These are phyloP conservation scores for Parmales sp. DNA, from an alignment of 108 stramenopile species.

Conservation along the genomic window DNA sequence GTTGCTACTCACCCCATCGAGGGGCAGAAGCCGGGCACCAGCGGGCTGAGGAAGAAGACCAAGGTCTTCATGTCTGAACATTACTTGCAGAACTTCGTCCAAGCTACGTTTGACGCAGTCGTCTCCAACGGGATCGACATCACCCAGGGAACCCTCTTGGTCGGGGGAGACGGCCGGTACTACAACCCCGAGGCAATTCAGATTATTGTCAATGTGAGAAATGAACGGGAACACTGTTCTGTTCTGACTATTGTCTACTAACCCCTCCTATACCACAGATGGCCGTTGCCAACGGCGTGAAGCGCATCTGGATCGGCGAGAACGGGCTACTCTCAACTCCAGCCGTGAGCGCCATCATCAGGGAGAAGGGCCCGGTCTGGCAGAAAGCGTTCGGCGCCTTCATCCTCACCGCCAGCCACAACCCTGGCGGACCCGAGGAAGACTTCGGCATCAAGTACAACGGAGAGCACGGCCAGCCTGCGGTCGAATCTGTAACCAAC, in stretches of 20 bases:
- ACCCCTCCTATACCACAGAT: neutral
- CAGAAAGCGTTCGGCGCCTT: slow-evolving; percentile 94
- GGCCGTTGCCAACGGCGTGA: slow-evolving; percentile 39
- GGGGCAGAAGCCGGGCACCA: slow-evolving; percentile 99
- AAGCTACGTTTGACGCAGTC: slow-evolving; percentile 86
- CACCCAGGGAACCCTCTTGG: slow-evolving; percentile 74
- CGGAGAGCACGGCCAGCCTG: slow-evolving; percentile 95
- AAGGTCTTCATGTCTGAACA: slow-evolving; percentile 82
- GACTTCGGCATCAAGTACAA: slow-evolving; percentile 99
- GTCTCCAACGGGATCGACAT: slow-evolving; percentile 71
- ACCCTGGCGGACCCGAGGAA: slow-evolving; percentile 98
- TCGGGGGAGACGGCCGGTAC: slow-evolving; percentile 99
- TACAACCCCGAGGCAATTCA: slow-evolving; percentile 92
- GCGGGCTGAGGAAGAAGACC: slow-evolving; percentile 98
- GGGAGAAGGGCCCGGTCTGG: slow-evolving; percentile 86
- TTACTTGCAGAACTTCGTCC: slow-evolving; percentile 98
- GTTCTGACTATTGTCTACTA: slow-evolving; percentile 28
- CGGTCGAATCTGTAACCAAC: slow-evolving; percentile 83
- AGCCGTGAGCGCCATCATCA: slow-evolving; percentile 91
- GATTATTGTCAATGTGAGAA: slow-evolving; percentile 88
- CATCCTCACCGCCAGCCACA: slow-evolving; percentile 99
- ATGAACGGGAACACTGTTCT: too few species aligned
- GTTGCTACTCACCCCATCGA: slow-evolving; percentile 79
- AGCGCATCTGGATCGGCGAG: slow-evolving; percentile 90
- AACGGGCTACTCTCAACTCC: slow-evolving; percentile 96